Conservation (phyloP, 2,329 filamentous ascomycete genomes). For the Phyllosticta paracitricarpa region DNA sequence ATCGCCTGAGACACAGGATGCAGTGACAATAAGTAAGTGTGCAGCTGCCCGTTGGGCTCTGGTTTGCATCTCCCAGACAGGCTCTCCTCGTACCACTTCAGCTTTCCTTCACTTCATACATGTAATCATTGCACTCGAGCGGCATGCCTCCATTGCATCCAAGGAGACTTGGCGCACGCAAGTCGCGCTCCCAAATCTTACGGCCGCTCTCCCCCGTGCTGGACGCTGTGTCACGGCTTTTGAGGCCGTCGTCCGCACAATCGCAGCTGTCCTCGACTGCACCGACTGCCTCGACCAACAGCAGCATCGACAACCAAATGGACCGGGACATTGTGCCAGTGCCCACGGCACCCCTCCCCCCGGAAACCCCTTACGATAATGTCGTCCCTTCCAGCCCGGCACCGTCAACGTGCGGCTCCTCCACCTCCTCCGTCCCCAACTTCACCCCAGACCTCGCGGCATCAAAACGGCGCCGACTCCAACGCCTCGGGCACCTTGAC, state of each 20-base stretch:
- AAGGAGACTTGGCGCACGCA: slow-evolving; percentile 15
- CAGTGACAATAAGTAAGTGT: slow-evolving; percentile 10
- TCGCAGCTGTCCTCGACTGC: slow-evolving; percentile 5
- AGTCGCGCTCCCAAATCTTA: slow-evolving; percentile 21
- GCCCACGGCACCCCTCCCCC: slow-evolving; percentile 13
- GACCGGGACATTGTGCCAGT: slow-evolving; percentile 20
- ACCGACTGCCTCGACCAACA: slow-evolving; percentile 7
- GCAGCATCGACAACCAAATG: slow-evolving; percentile 15
- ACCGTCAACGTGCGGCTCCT: slow-evolving; percentile 18
- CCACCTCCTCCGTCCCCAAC: slow-evolving; percentile 15
- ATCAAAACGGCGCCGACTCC: slow-evolving; percentile 8
- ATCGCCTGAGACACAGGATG: slow-evolving; percentile 7
- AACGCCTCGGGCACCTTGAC: background rate
- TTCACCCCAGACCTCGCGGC: slow-evolving; percentile 12
- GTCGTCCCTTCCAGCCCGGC: slow-evolving; percentile 5
- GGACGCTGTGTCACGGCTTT: slow-evolving; percentile 4
- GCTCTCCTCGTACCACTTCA: background rate
- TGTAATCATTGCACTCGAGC: slow-evolving; percentile 6
- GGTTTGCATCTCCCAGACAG: slow-evolving; percentile 3
- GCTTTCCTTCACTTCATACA: slow-evolving; percentile 1
- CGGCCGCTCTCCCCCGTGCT: slow-evolving; percentile 5
- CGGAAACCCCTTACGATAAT: slow-evolving; percentile 4
- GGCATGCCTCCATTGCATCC: slow-evolving; percentile 2
- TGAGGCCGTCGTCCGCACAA: slow-evolving; percentile 5
- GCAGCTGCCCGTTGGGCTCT: slow-evolving; percentile 5